Evolutionary conservation across 2,329 filamentous ascomycete genomes (phyloP), one percentile per base, ranked within the genome.

Genomic region (Neofusicoccum sp.): DNA sequence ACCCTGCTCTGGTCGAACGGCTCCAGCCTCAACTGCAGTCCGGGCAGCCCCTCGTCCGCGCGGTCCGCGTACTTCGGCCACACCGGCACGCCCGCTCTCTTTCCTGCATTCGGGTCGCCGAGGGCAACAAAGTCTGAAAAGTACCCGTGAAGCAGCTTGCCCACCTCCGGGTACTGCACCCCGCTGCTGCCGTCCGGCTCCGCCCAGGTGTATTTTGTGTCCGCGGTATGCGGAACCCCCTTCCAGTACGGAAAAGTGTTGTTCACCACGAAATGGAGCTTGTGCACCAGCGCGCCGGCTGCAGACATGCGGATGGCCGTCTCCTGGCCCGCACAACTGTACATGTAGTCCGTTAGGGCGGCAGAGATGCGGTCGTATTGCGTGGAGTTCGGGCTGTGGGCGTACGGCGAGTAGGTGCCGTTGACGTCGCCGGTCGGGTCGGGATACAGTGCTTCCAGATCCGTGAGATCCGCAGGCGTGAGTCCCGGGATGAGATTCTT

Each of bases 321-420:
- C 61, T 80, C 78, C n/a, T 79, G 77, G 0, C 73, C 74, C 0
- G 78, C 72, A 20, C 78, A 80, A 14, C 77, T 75, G 61, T 80
- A 80, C 31, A 73, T 77, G 53, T 77, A 79, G 64, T 80, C 79
- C 12, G 74, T 74, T 28, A 58, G 33, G 0, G 80, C 76, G 1
- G 78, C 77, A 0, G 75, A 71, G 3, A 82, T 54, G 3, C 80
- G 76, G 38, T 79, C 68, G 59, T 76, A 82, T 63, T 82, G 79
- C 0, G 74, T 76, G 20, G 75, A 77, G 16, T 78, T 75, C 12
- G 75, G 77, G 0, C 73, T 75, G 33, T 71, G 64, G 20, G 69
- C 68, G 40, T 71, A 76, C 0, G 72, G 74, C 3, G 36, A 43
- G 9, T 6, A 26, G 3, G 51, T 56, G 8, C 54, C 65, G 31